Evolutionary conservation across 805 yeast genomes (phyloP).

Genomic region (Ogataea haglerorum): DNA sequence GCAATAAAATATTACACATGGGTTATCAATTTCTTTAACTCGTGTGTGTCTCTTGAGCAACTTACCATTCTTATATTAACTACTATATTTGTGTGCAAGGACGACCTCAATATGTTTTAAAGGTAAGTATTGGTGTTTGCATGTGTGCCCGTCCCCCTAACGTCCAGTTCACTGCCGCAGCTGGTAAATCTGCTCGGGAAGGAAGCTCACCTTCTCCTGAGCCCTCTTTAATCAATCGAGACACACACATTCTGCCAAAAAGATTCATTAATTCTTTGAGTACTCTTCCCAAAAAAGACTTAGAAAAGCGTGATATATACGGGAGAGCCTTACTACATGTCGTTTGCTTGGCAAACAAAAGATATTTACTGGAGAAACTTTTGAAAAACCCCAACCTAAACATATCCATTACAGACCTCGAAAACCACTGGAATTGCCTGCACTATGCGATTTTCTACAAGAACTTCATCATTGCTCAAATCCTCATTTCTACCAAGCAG

Average conservation of each 20-base stretch:
- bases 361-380: slow-evolving; percentile 43
- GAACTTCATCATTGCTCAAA: slow-evolving; percentile 51
- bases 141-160: not conserved
- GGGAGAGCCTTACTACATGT: slow-evolving; percentile 64
- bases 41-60: not conserved
- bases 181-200: slow-evolving; percentile 6
- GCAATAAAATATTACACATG: not conserved
- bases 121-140: slow-evolving; percentile 13
- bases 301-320: slow-evolving; percentile 57
- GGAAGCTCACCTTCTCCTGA: slow-evolving; percentile 11
- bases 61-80: not conserved
- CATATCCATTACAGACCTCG: slow-evolving; percentile 52
- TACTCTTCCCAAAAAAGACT: slow-evolving; percentile 35
- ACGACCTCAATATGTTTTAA: slow-evolving; percentile 22
- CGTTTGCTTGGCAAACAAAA: slow-evolving; percentile 47
- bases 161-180: slow-evolving; percentile 21
- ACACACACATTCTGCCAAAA: slow-evolving; percentile 11
- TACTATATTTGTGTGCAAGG: not conserved
- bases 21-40: not conserved
- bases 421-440: slow-evolving; percentile 78
- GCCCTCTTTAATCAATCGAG: slow-evolving; percentile 1
- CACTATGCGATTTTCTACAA: slow-evolving; percentile 66
- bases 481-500: slow-evolving; percentile 30
- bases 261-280: slow-evolving; percentile 20
- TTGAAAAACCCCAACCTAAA: slow-evolving; percentile 48